Evolutionary conservation across 345 rosid species (phyloP).

Genomic region (Brassica cretica): DNA sequence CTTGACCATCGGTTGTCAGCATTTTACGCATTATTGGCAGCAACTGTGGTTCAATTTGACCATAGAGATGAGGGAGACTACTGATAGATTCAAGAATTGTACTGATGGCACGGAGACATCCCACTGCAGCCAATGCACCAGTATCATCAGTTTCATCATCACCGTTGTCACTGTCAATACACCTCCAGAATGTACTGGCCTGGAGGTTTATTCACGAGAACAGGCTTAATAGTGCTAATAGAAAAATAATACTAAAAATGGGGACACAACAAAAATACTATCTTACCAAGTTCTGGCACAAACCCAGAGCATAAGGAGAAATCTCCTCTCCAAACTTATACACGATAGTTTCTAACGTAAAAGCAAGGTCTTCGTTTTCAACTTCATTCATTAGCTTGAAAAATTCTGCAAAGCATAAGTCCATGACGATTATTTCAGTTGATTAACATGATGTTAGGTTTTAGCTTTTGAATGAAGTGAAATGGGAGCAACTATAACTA

Average conservation of each 20-base stretch:
- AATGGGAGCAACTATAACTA: neutral
- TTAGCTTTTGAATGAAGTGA: neutral
- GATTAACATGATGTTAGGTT: neutral
- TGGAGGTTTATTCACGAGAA: slow-evolving; percentile 38
- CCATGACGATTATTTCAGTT: slow-evolving; percentile 7
- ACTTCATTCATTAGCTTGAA: slow-evolving; percentile 98
- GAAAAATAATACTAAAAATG: neutral
- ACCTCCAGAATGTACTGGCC: slow-evolving; percentile 98
- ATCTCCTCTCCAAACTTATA: slow-evolving; percentile 97
- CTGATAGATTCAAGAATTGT: slow-evolving; percentile 93
- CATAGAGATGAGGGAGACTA: slow-evolving; percentile 85
- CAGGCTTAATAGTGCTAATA: slow-evolving; percentile 9
- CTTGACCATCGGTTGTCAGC: slow-evolving; percentile 98
- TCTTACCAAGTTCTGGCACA: slow-evolving; percentile 97
- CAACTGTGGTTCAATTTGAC: slow-evolving; percentile 81
- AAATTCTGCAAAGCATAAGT: slow-evolving; percentile 64
- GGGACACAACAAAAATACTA: slow-evolving; percentile 11
- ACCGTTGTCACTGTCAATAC: slow-evolving; percentile 82
- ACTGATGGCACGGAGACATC: slow-evolving; percentile 95
- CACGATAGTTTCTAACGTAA: slow-evolving; percentile 86
- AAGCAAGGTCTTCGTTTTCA: slow-evolving; percentile 96
- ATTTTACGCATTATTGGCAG: slow-evolving; percentile 93
- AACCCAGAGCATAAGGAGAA: slow-evolving; percentile 94
- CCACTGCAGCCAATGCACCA: slow-evolving; percentile 97
- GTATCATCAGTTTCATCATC: slow-evolving; percentile 88